Evolutionary conservation across 208 protist species (phyloP).

Genomic region (Jaenimonas drosophilae): DNA sequence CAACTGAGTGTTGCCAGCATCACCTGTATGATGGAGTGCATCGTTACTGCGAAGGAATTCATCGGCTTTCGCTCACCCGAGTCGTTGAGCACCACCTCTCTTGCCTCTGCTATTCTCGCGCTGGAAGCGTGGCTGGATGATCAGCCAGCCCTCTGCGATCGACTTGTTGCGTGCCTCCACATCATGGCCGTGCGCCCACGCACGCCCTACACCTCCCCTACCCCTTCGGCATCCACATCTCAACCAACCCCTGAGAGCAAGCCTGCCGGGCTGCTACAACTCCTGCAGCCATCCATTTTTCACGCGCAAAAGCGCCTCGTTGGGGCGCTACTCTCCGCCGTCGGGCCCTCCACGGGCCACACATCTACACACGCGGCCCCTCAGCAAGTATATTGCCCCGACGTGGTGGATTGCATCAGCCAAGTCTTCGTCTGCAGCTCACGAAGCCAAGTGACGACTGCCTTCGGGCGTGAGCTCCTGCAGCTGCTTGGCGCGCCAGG

Average conservation of each 20-base stretch:
- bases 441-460: constrained; percentile 5
- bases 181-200: constrained; percentile 5
- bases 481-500: too few species aligned
- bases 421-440: constrained; percentile 41
- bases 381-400: constrained; percentile 11
- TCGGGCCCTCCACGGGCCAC: too few species aligned
- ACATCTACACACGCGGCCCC: not conserved
- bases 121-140: constrained; percentile 7
- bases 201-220: too few species aligned
- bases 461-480: constrained; percentile 37
- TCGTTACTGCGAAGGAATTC: not conserved
- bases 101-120: constrained; percentile 8
- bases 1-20: not conserved
- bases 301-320: too few species aligned
- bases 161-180: constrained; percentile 2
- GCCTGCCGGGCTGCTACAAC: too few species aligned
- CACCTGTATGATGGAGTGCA: not conserved
- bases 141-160: not conserved
- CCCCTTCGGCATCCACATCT: too few species aligned
- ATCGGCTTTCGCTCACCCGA: not conserved
- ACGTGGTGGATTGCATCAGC: constrained; percentile 23
- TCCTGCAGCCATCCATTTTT: too few species aligned
- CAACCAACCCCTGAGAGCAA: too few species aligned
- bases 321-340: too few species aligned
- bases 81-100: constrained; percentile 4